Percentiles rank a stretch among this genome's conserved stretches.
These are phyloP conservation scores for Mallotus japonicus DNA, from an alignment of 441 rosid species.

Conservation along the genomic window DNA sequence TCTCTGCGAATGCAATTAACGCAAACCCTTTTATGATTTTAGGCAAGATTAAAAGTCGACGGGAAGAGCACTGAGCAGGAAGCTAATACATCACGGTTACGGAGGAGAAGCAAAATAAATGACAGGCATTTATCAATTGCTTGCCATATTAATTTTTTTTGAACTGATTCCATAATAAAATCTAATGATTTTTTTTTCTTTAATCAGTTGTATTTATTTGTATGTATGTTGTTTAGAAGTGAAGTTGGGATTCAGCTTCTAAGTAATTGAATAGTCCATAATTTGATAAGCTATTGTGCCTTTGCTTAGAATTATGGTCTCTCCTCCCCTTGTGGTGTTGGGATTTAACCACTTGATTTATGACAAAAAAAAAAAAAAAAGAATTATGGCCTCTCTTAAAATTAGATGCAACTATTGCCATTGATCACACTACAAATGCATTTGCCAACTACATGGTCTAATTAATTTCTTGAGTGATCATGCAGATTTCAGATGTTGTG, in stretches of 20 bases:
- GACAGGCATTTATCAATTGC: slow-evolving; percentile 53
- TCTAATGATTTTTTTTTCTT: neutral
- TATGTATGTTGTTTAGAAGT: neutral
- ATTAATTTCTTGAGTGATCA: neutral
- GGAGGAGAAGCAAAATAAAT: slow-evolving; percentile 92
- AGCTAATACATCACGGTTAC: slow-evolving; percentile 81
- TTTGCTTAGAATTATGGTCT: too few species aligned
- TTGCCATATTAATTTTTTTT: neutral
- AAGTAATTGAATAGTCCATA: neutral
- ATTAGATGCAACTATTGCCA: slow-evolving; percentile 1
- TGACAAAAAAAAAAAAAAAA: too few species aligned
- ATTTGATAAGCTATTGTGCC: neutral
- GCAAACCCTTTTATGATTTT: neutral
- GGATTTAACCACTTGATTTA: too few species aligned
- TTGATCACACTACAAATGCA: neutral
- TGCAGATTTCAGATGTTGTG: slow-evolving; percentile 89
- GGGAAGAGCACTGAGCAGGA: slow-evolving; percentile 68
- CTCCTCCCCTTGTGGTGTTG: too few species aligned
- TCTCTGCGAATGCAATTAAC: neutral
- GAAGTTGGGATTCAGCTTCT: slow-evolving; percentile 1
- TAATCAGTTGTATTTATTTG: neutral
- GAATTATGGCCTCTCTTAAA: neutral
- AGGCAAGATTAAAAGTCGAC: slow-evolving; percentile 64
- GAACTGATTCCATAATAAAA: neutral
- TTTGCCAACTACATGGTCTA: slow-evolving; percentile 10